A percentile compares a stretch with the other conserved stretches of the same genome.
phyloP scores from a whole-genome alignment of 1,284 basidiomycete species.

The Irpex lacteus region DNA sequence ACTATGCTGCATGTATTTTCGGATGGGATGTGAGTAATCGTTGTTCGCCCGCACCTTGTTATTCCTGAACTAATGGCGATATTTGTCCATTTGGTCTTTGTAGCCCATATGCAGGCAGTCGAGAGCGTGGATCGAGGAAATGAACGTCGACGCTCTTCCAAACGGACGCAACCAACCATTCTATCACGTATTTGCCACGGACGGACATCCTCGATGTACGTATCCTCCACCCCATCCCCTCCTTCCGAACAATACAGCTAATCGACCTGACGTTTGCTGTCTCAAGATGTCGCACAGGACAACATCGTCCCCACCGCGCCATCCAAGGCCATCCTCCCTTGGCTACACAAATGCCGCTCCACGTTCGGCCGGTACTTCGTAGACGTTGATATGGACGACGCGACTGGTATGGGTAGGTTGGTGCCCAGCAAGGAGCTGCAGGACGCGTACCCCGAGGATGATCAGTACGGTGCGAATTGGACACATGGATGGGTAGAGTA shows the following conservation, averaged over 20 bases:
- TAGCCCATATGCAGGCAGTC: slow-evolving; percentile 42
- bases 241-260: too few relatives aligned
- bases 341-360: slow-evolving; percentile 21
- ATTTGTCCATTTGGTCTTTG: neutral
- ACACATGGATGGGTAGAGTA: slow-evolving; percentile 1
- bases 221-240: neutral
- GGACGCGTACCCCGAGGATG: slow-evolving; percentile 34
- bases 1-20: slow-evolving; percentile 46
- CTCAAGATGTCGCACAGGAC: slow-evolving; percentile 33
- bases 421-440: slow-evolving; percentile 31
- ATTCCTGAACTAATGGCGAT: neutral
- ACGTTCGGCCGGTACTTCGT: slow-evolving; percentile 28
- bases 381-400: slow-evolving; percentile 21
- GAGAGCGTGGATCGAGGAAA: slow-evolving; percentile 44
- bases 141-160: slow-evolving; percentile 39
- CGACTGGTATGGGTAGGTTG: slow-evolving; percentile 24
- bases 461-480: slow-evolving; percentile 18
- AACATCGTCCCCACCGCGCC: slow-evolving; percentile 26
- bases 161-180: slow-evolving; percentile 51
- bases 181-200: slow-evolving; percentile 40
- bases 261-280: too few relatives aligned
- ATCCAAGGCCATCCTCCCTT: slow-evolving; percentile 14
- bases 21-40: slow-evolving; percentile 50
- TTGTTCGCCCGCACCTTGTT: neutral
- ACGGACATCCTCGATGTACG: slow-evolving; percentile 43